Evolutionary conservation across 2,329 filamentous ascomycete genomes (phyloP), one percentile per base, ranked within the genome.

Genomic region (Aureobasidium sp.): DNA sequence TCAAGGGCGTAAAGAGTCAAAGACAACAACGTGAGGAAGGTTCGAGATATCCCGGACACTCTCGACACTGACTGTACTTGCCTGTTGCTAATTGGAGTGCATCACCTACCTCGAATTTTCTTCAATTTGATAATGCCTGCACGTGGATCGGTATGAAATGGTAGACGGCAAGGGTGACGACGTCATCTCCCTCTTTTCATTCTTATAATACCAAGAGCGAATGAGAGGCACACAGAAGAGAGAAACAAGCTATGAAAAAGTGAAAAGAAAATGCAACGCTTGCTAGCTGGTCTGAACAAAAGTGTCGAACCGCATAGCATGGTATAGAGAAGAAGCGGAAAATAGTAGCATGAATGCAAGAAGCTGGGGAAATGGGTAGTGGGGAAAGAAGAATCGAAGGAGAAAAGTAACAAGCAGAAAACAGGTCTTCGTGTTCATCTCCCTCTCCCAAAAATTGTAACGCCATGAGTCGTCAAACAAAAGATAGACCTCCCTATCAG

Each of bases 381-480:
- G 31, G 19, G 49, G 22, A 42, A 19, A 35, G 39, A 45, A 45
- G 53, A 33, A 45, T 39, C 24, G 29, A 57, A 56, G 39, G 44
- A 57, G 53, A 33, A 42, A 45, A 45, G 53, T 57, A 35, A 24
- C 22, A 57, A 35, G 39, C 40, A 24, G 27, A 24, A 57, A 45
- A 22, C 2, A 39, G 22, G n/a, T 45, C 29, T 57, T 57, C 53
- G 22, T 57, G 53, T 57, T 45, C 53, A 33, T 44, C 53, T 57
- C 39, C 39, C 27, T 45, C 44, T 45, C 53, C 39, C 27, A 57
- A 22, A 24, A 17, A 31, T 33, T 57, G 53, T 44, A 57, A 45
- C 53, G 53, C 53, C 39, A 40, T 57, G n/a, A 45, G 37, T 57
- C 53, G 39, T 57, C 52, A 57, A 57, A 22, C 37, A 56, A 45